Evolutionary conservation across 108 stramenopile species (phyloP).

Genomic region (Cyclotella atomus): DNA sequence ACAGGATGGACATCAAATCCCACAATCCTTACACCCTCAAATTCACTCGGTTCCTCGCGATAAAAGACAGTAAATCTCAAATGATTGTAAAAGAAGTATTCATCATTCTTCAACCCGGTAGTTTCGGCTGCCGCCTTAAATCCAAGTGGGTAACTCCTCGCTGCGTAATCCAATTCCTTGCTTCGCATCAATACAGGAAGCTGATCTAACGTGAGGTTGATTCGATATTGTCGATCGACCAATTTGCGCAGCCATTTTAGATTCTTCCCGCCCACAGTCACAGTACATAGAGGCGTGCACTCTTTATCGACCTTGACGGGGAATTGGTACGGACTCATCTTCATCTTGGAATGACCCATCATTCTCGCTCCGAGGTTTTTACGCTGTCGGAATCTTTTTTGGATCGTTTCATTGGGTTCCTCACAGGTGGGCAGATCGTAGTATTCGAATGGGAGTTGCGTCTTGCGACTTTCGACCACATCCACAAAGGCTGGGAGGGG

Average conservation of each 20-base stretch:
- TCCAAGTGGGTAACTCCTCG: conserved; percentile 85
- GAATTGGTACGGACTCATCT: conserved; percentile 67
- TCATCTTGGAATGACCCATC: conserved; percentile 68
- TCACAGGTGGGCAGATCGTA: conserved; percentile 93
- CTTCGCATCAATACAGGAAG: conserved; percentile 82
- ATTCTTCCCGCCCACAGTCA: conserved; percentile 63
- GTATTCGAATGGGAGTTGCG: conserved; percentile 94
- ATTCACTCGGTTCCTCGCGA: conserved; percentile 65
- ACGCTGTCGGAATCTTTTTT: conserved; percentile 55
- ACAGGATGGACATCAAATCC: conserved; percentile 94
- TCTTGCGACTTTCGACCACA: conserved; percentile 75
- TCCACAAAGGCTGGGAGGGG: conserved; percentile 75
- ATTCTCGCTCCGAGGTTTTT: conserved; percentile 76
- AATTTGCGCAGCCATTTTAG: conserved; percentile 74
- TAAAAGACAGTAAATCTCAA: conserved; percentile 88
- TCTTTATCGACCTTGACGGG: conserved; percentile 48
- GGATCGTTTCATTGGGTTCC: conserved; percentile 42
- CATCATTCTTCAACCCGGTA: conserved; percentile 60
- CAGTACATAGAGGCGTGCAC: conserved; percentile 67
- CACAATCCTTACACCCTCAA: conserved; percentile 88
- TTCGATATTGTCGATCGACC: conserved; percentile 95
- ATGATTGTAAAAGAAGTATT: conserved; percentile 91
- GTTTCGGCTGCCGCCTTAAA: conserved; percentile 67
- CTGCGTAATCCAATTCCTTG: conserved; percentile 80
- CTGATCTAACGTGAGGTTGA: conserved; percentile 86